phyloP scores from a whole-genome alignment of 2,329 filamentous ascomycete species.

The Alternaria gaisen region DNA sequence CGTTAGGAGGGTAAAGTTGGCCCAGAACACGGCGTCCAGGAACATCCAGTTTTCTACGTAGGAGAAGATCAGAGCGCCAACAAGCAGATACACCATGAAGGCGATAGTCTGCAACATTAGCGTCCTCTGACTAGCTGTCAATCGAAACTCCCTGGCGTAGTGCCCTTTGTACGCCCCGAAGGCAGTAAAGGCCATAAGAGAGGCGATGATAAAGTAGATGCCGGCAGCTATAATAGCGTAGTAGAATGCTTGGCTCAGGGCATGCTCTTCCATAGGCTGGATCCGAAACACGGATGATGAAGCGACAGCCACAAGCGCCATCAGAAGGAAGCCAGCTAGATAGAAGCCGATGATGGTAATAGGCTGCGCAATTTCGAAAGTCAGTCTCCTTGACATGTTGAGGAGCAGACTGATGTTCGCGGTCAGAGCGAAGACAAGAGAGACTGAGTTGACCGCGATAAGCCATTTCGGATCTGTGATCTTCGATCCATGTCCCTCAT shows the following conservation, averaged over 20 bases:
- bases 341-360: slow-evolving; percentile 69
- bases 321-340: slow-evolving; percentile 62
- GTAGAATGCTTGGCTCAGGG: slow-evolving; percentile 66
- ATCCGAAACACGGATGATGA: slow-evolving; percentile 56
- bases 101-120: slow-evolving; percentile 63
- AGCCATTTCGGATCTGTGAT: slow-evolving; percentile 65
- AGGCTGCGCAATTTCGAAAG: slow-evolving; percentile 65
- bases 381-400: slow-evolving; percentile 66
- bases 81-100: slow-evolving; percentile 59
- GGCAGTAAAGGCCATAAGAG: slow-evolving; percentile 64
- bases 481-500: slow-evolving; percentile 56
- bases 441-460: slow-evolving; percentile 64
- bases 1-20: slow-evolving; percentile 65
- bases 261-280: slow-evolving; percentile 53
- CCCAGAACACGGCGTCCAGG: slow-evolving; percentile 65
- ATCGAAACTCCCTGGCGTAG: slow-evolving; percentile 64
- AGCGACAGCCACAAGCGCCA: slow-evolving; percentile 61
- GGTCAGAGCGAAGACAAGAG: slow-evolving; percentile 62
- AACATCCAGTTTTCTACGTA: slow-evolving; percentile 63
- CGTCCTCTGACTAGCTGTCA: slow-evolving; percentile 66
- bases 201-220: slow-evolving; percentile 65
- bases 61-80: slow-evolving; percentile 58
- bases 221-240: slow-evolving; percentile 67
- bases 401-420: slow-evolving; percentile 65
- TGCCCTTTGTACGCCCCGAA: slow-evolving; percentile 63